These are phyloP conservation scores for Hydrangea macrophylla DNA, from an alignment of 148 eudicot species.

Conservation along the genomic window DNA sequence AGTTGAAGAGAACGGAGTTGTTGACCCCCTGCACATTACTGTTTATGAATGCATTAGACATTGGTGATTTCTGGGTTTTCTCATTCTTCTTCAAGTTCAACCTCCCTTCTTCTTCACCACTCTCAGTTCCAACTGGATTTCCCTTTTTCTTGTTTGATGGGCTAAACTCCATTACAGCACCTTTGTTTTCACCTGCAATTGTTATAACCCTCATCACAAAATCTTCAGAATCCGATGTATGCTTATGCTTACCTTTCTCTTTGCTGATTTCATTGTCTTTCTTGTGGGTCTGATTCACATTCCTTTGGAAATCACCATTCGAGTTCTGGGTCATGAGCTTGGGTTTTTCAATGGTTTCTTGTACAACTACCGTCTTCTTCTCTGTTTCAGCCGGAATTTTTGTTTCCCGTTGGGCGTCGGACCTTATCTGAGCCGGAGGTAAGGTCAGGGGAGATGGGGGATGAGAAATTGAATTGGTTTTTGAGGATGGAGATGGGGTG, in stretches of 20 bases:
- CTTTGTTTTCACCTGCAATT: conserved; percentile 70
- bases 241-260: conserved; percentile 12
- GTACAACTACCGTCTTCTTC: conserved; percentile 43
- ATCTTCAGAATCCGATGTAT: conserved; percentile 34
- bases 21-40: conserved; percentile 65
- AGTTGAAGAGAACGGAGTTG: conserved; percentile 45
- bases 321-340: conserved; percentile 12
- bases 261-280: neutral
- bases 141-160: conserved; percentile 31
- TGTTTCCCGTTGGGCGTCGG: conserved; percentile 19
- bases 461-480: conserved; percentile 12
- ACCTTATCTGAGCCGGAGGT: conserved; percentile 50
- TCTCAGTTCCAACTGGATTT: neutral
- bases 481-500: conserved; percentile 37
- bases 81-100: neutral
- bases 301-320: neutral
- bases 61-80: neutral
- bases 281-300: neutral
- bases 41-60: conserved; percentile 39
- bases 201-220: conserved; percentile 39
- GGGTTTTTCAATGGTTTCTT: conserved; percentile 40
- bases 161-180: conserved; percentile 69
- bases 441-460: conserved; percentile 57
- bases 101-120: conserved; percentile 17
- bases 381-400: conserved; percentile 31